Evolutionary conservation across 805 yeast genomes (phyloP).

Genomic region (Metschnikowia corniflorae): DNA sequence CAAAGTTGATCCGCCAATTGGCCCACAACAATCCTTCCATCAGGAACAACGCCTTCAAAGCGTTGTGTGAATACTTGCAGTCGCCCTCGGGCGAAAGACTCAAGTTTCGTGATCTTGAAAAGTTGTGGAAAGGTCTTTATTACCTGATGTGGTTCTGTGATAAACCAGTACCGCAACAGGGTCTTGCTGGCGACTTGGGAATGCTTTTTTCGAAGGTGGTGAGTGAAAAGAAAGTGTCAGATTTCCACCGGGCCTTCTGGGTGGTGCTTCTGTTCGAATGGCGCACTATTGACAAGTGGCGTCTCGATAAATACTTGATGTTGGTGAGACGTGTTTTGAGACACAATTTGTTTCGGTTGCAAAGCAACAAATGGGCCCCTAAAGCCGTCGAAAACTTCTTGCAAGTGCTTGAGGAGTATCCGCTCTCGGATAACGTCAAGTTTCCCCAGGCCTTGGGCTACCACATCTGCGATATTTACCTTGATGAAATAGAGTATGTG

Average conservation of each 20-base stretch:
- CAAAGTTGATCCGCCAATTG: conserved; percentile 69
- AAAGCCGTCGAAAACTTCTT: conserved; percentile 45
- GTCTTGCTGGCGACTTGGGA: conserved; percentile 72
- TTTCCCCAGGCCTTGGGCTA: conserved; percentile 75
- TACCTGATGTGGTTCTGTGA: conserved; percentile 97
- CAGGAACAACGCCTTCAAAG: conserved; percentile 68
- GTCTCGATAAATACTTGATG: conserved; percentile 83
- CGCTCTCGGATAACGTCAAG: conserved; percentile 56
- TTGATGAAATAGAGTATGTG: conserved; percentile 78
- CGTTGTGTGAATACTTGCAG: conserved; percentile 56
- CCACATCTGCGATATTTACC: conserved; percentile 77
- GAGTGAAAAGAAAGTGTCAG: conserved; percentile 39
- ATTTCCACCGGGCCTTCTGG: conserved; percentile 79
- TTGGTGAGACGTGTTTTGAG: conserved; percentile 73
- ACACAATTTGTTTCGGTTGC: conserved; percentile 58
- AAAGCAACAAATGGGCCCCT: conserved; percentile 48
- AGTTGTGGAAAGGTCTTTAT: conserved; percentile 94
- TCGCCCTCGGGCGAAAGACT: conserved; percentile 38
- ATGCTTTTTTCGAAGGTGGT: conserved; percentile 45
- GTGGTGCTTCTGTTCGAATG: conserved; percentile 73
- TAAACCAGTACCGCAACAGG: conserved; percentile 87
- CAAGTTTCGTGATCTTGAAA: conserved; percentile 57
- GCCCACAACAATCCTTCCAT: conserved; percentile 80
- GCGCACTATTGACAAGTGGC: conserved; percentile 77
- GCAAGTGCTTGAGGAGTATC: conserved; percentile 38